phyloP scores from a whole-genome alignment of 192 early-diverging fungal genomes.

The Coemansia sp. region DNA sequence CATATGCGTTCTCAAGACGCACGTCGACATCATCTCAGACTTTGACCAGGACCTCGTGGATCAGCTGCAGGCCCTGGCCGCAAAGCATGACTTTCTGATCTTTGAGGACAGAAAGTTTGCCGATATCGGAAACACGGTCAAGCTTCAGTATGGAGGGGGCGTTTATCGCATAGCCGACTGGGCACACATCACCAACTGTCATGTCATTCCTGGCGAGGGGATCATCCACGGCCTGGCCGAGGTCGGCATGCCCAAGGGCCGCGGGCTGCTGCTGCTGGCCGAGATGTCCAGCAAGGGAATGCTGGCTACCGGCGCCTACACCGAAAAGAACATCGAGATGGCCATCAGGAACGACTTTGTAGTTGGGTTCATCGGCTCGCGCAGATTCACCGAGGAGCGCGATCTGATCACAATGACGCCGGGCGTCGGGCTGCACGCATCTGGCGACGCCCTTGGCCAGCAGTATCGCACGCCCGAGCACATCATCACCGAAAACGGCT shows the following conservation, averaged over 20 bases:
- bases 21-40: slow-evolving; percentile 91
- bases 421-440: slow-evolving; percentile 82
- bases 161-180: slow-evolving; percentile 91
- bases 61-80: slow-evolving; percentile 68
- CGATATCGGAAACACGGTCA: slow-evolving; percentile 98
- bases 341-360: slow-evolving; percentile 90
- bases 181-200: slow-evolving; percentile 96
- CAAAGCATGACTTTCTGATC: slow-evolving; percentile 92
- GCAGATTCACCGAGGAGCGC: slow-evolving; percentile 62
- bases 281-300: slow-evolving; percentile 97
- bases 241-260: slow-evolving; percentile 72
- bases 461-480: slow-evolving; percentile 90
- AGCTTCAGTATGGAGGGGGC: slow-evolving; percentile 88
- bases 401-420: slow-evolving; percentile 97
- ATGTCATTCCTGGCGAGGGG: slow-evolving; percentile 91
- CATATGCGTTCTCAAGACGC: slow-evolving; percentile 96
- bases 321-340: slow-evolving; percentile 78
- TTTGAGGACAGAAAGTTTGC: slow-evolving; percentile 99
- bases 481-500: slow-evolving; percentile 77
- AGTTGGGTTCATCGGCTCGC: slow-evolving; percentile 85
- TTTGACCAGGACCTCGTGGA: slow-evolving; percentile 84
- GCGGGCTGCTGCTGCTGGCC: slow-evolving; percentile 85
- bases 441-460: slow-evolving; percentile 88
- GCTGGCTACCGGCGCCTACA: slow-evolving; percentile 78
- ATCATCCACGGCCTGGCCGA: slow-evolving; percentile 90